Evolutionary conservation across 495 filamentous ascomycete species (phyloP).

Genomic region (Penicillium maclennaniae): DNA sequence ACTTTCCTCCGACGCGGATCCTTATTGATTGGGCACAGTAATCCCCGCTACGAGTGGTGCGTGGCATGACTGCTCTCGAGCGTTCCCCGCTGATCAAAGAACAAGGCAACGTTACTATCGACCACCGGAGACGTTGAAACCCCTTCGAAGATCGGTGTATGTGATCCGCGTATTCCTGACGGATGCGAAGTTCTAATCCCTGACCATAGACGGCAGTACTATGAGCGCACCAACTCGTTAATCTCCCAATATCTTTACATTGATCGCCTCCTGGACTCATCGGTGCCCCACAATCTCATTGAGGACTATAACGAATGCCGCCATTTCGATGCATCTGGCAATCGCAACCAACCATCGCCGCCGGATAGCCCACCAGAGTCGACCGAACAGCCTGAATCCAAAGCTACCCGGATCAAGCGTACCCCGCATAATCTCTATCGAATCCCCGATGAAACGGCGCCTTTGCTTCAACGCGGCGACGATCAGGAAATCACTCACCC

Average conservation of each 20-base stretch:
- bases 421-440: constrained; percentile 80
- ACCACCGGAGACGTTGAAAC: constrained; percentile 25
- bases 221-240: constrained; percentile 76
- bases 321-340: constrained; percentile 22
- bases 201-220: constrained; percentile 59
- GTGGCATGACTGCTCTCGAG: background rate
- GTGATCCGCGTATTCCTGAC: background rate
- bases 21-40: constrained; percentile 34
- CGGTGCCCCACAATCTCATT: constrained; percentile 77
- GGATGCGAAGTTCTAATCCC: background rate
- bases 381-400: constrained; percentile 1
- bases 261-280: constrained; percentile 85
- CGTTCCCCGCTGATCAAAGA: background rate
- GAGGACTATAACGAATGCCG: constrained; percentile 63
- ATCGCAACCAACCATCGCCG: constrained; percentile 2
- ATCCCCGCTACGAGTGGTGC: constrained; percentile 37
- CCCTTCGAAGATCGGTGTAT: constrained; percentile 30
- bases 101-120: constrained; percentile 38
- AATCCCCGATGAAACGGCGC: constrained; percentile 65
- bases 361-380: constrained; percentile 3
- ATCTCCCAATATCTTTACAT: constrained; percentile 89
- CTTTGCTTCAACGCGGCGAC: constrained; percentile 42
- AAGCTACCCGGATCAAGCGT: constrained; percentile 56
- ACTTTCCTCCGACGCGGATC: constrained; percentile 18
- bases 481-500: constrained; percentile 28